phyloP scores from a whole-genome alignment of 78 protist species.

The Thecamonas trahens region DNA sequence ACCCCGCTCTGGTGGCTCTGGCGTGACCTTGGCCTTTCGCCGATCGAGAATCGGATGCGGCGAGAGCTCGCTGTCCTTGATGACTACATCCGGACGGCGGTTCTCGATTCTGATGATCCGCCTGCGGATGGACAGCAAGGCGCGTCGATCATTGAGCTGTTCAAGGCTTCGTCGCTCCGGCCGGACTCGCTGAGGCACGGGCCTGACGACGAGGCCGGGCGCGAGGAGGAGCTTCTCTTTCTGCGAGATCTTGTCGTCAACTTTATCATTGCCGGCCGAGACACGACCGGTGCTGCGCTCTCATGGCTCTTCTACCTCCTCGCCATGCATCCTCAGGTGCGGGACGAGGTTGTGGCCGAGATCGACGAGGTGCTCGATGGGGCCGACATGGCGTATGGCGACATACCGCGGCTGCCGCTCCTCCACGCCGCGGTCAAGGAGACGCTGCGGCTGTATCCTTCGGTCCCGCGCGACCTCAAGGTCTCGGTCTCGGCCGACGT shows the following conservation, averaged over 20 bases:
- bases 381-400: too few relatives aligned
- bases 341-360: not conserved
- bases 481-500: not conserved
- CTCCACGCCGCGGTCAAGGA: slow-evolving; percentile 9
- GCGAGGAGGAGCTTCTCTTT: not conserved
- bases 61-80: not conserved
- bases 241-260: not conserved
- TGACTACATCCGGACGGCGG: not conserved
- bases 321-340: not conserved
- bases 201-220: slow-evolving; percentile 2
- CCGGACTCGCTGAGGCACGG: too few relatives aligned
- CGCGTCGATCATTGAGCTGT: too few relatives aligned
- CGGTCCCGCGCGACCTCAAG: slow-evolving; percentile 9
- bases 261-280: slow-evolving; percentile 18
- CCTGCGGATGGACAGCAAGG: not conserved
- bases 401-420: not conserved
- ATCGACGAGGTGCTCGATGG: not conserved
- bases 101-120: not conserved
- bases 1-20: not conserved
- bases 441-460: slow-evolving; percentile 11
- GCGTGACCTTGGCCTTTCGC: too few relatives aligned
- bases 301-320: slow-evolving; percentile 6
- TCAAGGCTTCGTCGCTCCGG: too few relatives aligned
- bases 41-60: not conserved
- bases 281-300: slow-evolving; percentile 11